Conservation (phyloP, 345 rosid species). For the Balakata baccata region DNA sequence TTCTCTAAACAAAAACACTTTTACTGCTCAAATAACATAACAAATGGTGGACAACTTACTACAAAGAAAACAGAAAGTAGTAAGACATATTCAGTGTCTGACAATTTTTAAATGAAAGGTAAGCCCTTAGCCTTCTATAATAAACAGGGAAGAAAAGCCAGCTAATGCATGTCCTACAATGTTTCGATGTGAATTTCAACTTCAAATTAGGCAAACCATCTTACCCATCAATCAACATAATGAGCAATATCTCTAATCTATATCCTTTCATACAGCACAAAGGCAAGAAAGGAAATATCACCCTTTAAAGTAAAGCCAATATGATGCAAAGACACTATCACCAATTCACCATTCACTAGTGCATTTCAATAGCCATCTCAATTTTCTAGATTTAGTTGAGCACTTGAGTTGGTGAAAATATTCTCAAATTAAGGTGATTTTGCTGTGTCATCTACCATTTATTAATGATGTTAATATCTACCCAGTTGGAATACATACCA, state of each 20-base stretch:
- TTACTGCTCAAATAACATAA: not conserved
- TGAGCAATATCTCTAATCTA: not conserved
- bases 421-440: conserved; percentile 7
- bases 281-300: not conserved
- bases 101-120: not conserved
- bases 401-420: not conserved
- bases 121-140: not conserved
- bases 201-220: conserved; percentile 1
- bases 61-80: not conserved
- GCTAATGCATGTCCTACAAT: not conserved
- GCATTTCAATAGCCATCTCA: not conserved
- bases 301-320: not conserved
- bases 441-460: not conserved
- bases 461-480: conserved; percentile 8
- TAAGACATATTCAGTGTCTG: not conserved
- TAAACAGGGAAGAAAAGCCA: not conserved
- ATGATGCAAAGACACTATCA: not conserved
- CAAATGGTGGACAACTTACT: not conserved
- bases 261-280: not conserved
- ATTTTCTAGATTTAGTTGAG: not conserved
- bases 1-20: not conserved
- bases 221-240: not conserved
- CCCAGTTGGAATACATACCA: not conserved
- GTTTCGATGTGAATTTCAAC: conserved; percentile 1
- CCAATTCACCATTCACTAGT: too few species aligned